phyloP scores from a whole-genome alignment of 2,329 filamentous ascomycete genomes.

The Paraphoma chrysanthemicola region DNA sequence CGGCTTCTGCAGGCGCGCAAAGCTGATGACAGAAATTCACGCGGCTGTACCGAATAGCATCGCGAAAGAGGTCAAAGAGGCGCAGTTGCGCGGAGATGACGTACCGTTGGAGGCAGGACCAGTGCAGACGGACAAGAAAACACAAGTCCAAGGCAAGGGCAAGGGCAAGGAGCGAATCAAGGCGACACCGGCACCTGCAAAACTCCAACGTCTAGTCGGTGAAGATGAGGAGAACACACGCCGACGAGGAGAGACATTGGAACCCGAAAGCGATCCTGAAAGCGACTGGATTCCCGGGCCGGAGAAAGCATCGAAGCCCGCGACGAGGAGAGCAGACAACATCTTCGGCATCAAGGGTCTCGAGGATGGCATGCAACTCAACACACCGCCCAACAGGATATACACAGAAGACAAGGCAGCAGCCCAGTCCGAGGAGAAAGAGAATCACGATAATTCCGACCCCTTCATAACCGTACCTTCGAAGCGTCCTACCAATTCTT shows the following conservation, averaged over 20 bases:
- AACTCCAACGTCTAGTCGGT: constrained; percentile 20
- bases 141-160: constrained; percentile 25
- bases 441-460: constrained; percentile 23
- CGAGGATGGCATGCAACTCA: constrained; percentile 27
- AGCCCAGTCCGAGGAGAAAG: constrained; percentile 9
- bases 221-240: constrained; percentile 43
- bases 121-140: constrained; percentile 17
- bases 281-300: constrained; percentile 48
- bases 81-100: constrained; percentile 63
- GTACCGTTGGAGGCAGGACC: constrained; percentile 25
- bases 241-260: constrained; percentile 24
- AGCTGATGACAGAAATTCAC: constrained; percentile 68
- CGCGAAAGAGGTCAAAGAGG: constrained; percentile 56
- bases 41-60: constrained; percentile 60
- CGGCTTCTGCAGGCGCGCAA: constrained; percentile 63
- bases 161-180: constrained; percentile 33
- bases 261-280: constrained; percentile 40
- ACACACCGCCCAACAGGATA: constrained; percentile 25
- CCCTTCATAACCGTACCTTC: constrained; percentile 34
- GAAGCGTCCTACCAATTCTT: constrained; percentile 20
- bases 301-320: constrained; percentile 18
- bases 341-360: constrained; percentile 42
- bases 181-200: constrained; percentile 24
- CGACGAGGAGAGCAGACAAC: constrained; percentile 27
- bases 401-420: constrained; percentile 9